Evolutionary conservation across 306 rosid genomes (phyloP).

Genomic region (Cajanus cajan): DNA sequence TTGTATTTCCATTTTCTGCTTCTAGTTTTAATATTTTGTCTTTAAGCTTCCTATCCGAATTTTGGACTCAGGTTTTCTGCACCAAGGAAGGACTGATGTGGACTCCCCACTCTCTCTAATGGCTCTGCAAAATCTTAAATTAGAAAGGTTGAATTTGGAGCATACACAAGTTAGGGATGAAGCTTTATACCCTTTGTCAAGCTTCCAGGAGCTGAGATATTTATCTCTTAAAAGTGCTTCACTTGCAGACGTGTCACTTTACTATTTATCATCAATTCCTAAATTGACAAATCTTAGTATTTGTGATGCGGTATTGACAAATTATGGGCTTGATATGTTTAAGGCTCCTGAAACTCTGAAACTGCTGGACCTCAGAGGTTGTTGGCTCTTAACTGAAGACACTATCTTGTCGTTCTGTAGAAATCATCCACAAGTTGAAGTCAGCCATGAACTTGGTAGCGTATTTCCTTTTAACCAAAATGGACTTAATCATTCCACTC

Average conservation of each 20-base stretch:
- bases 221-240: constrained; percentile 59
- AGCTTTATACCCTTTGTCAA: constrained; percentile 52
- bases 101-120: constrained; percentile 44
- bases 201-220: constrained; percentile 55
- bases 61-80: constrained; percentile 54
- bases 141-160: constrained; percentile 73
- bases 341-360: constrained; percentile 58
- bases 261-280: constrained; percentile 64
- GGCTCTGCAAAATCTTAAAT: constrained; percentile 52
- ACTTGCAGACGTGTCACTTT: constrained; percentile 61
- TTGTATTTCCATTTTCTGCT: neutral
- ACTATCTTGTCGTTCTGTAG: constrained; percentile 51
- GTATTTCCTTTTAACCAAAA: constrained; percentile 34
- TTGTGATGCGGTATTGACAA: constrained; percentile 72
- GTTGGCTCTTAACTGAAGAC: constrained; percentile 81
- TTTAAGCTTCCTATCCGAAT: neutral
- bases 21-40: neutral
- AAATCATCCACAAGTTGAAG: constrained; percentile 65
- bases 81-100: constrained; percentile 30
- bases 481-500: constrained; percentile 37
- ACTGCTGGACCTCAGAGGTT: constrained; percentile 71
- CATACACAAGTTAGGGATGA: constrained; percentile 55
- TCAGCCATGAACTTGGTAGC: constrained; percentile 61
- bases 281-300: constrained; percentile 61
- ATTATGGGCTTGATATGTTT: constrained; percentile 56